Percentiles rank a stretch among this genome's conserved stretches.
Conservation (phyloP, 495 filamentous ascomycete genomes). For the Penicillium lividum region DNA sequence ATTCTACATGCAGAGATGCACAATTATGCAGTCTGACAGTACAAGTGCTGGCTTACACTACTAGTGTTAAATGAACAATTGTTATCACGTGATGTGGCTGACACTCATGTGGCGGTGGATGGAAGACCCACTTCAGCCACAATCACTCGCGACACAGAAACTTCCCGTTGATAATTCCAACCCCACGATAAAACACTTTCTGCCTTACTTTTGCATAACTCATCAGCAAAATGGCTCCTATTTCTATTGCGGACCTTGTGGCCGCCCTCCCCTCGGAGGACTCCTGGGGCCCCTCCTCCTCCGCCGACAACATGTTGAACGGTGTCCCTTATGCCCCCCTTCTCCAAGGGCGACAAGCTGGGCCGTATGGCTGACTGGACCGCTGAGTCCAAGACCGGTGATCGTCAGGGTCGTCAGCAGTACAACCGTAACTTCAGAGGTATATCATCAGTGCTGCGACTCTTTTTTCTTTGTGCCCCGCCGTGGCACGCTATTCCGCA, state of each 20-base stretch:
- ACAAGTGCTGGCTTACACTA: too few relatives aligned
- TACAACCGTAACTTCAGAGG: slow-evolving; percentile 93
- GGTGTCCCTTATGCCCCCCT: slow-evolving; percentile 97
- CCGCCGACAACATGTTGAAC: slow-evolving; percentile 80
- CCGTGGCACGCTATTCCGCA: not conserved
- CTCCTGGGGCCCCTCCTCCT: slow-evolving; percentile 81
- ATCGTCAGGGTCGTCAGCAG: slow-evolving; percentile 77
- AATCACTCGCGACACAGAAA: slow-evolving; percentile 49
- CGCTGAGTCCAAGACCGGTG: slow-evolving; percentile 83
- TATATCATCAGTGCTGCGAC: slow-evolving; percentile 37
- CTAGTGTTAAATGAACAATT: too few relatives aligned
- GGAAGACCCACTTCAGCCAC: slow-evolving; percentile 30
- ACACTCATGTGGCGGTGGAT: slow-evolving; percentile 33
- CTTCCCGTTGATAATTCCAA: slow-evolving; percentile 36
- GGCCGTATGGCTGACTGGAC: slow-evolving; percentile 99
- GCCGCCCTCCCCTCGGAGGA: slow-evolving; percentile 63
- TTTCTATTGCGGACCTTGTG: slow-evolving; percentile 61
- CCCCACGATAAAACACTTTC: slow-evolving; percentile 27
- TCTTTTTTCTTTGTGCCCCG: slow-evolving; percentile 12
- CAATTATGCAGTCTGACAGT: too few relatives aligned
- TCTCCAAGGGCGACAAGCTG: slow-evolving; percentile 97
- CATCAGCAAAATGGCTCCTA: slow-evolving; percentile 49
- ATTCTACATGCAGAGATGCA: too few relatives aligned
- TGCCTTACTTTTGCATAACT: slow-evolving; percentile 20
- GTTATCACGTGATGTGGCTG: not conserved